phyloP scores from a whole-genome alignment of 2,329 filamentous ascomycete species.

The Talaromyces islandicus region DNA sequence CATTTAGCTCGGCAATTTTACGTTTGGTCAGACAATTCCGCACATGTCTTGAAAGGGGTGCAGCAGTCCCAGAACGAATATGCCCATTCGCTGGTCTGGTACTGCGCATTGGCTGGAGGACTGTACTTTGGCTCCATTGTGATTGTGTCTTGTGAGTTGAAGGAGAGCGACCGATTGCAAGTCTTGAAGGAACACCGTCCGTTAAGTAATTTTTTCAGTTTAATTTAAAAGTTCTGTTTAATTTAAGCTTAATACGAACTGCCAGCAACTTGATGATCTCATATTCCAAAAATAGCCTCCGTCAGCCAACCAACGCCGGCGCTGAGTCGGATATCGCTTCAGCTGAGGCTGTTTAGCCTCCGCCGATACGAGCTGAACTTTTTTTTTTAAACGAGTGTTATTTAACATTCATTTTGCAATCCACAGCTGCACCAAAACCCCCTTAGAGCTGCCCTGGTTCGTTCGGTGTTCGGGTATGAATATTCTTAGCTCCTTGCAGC shows the following conservation, averaged over 20 bases:
- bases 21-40: slow-evolving; percentile 3
- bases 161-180: too few relatives aligned
- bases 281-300: background rate
- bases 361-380: background rate
- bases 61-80: slow-evolving; percentile 28
- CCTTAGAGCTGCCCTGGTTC: background rate
- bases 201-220: background rate
- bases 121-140: background rate
- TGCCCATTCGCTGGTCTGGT: slow-evolving; percentile 21
- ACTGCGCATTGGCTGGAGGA: background rate
- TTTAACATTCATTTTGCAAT: background rate
- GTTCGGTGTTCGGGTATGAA: background rate
- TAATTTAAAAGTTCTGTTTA: background rate
- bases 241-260: background rate
- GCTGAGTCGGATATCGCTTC: background rate
- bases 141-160: background rate
- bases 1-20: background rate
- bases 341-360: background rate
- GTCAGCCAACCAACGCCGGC: background rate
- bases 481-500: background rate
- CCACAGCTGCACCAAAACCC: background rate
- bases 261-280: background rate
- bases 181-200: background rate
- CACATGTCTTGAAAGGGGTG: slow-evolving; percentile 26
- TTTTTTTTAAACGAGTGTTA: too few relatives aligned